Evolutionary conservation across 1,139 yeast species (phyloP).

Genomic region (Lodderomyces theae): DNA sequence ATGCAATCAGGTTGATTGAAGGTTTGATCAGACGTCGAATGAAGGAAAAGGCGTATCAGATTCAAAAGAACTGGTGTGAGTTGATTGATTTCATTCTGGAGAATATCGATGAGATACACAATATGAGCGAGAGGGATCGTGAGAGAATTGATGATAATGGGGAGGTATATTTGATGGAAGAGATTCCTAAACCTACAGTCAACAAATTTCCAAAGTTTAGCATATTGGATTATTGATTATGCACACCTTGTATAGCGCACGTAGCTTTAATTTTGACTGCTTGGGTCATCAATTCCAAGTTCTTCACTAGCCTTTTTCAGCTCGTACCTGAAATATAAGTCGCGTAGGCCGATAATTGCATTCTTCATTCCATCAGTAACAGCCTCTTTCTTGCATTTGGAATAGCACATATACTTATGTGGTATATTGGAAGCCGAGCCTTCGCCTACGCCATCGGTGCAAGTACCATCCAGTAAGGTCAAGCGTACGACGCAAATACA

Average conservation of each 20-base stretch:
- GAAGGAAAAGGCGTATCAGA: conserved; percentile 78
- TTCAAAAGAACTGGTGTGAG: conserved; percentile 67
- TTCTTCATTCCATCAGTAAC: conserved; percentile 47
- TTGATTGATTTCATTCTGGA: conserved; percentile 54
- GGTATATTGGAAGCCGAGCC: conserved; percentile 42
- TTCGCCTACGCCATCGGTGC: conserved; percentile 33
- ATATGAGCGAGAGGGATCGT: conserved; percentile 77
- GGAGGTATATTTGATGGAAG: conserved; percentile 70
- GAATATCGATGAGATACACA: conserved; percentile 70
- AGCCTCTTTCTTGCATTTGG: conserved; percentile 53
- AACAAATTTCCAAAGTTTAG: conserved; percentile 56
- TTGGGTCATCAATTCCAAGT: not conserved
- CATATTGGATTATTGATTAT: conserved; percentile 45
- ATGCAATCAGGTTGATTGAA: conserved; percentile 70
- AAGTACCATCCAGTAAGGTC: conserved; percentile 49
- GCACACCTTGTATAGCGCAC: too few relatives aligned
- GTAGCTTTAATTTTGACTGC: too few relatives aligned
- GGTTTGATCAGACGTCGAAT: conserved; percentile 70
- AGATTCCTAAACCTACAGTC: conserved; percentile 64
- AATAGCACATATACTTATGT: conserved; percentile 31
- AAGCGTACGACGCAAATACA: conserved; percentile 34
- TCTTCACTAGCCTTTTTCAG: conserved; percentile 5
- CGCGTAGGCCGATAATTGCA: conserved; percentile 32
- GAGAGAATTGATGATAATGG: conserved; percentile 91
- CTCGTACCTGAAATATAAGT: conserved; percentile 21